Evolutionary conservation across 1,284 basidiomycete genomes (phyloP), one percentile per base, ranked within the genome.

Genomic region (Anthracocystis panici-leucophaei): DNA sequence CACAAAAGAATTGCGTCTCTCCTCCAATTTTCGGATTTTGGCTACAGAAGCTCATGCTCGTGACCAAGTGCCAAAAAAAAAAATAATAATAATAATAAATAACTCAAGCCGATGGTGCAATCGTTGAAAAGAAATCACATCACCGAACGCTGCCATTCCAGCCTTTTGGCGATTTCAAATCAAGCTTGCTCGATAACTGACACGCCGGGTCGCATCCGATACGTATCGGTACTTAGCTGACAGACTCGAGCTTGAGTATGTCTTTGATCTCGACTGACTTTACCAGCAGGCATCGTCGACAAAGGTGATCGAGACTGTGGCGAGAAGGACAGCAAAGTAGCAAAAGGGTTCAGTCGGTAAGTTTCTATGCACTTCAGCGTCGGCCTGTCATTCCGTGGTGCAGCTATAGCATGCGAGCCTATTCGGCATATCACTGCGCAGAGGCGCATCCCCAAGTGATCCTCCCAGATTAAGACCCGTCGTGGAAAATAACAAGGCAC

Each of bases 111-210:
- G 46, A 48, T 48, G 46, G 46, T 48, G 46, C 46, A 25, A 48
- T 48, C 46, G 45, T 6, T 45, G 6, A n/a, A 14, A 18, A 45
- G 18, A 42, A 48, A 48, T 48, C 46, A 48, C 46, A 48, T 29
- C 46, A 48, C 46, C 27, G 27, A 1, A 5, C 35, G 35, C 12
- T 33, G 33, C 33, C 35, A 38, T 38, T 38, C 35, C 35, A 38
- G 11, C 35, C 14, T 16, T 38, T 12, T 16, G 35, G 35, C 14
- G 35, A 38, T 38, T 38, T 14, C 35, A 38, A 38, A 38, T 5
- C 35, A 38, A 16, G 35, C 31, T 33, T 33, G 2, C 11, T 33
- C 11, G 31, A 33, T 8, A 33, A 11, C n/a, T 38, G 11, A 16
- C 14, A 14, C 4, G 35, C 11, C 33, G 7, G 33, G 33, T 33